Evolutionary conservation across 176 grass and related monocot species (phyloP).

Genomic region (Musa schizocarpa): DNA sequence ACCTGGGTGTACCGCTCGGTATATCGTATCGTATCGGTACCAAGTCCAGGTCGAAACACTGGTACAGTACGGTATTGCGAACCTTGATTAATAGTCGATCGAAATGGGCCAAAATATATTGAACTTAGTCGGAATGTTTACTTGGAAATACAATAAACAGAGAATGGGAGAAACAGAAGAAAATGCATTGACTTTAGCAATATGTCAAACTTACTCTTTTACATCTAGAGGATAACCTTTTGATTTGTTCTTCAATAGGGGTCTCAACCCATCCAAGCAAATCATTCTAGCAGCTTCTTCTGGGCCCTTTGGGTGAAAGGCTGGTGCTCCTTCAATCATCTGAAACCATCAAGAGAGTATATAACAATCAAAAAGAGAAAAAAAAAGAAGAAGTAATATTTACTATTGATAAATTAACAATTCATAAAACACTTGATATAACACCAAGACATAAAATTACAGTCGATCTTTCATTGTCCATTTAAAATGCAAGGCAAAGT

Average conservation of each 20-base stretch:
- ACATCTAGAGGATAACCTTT: constrained; percentile 62
- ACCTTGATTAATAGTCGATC: too few relatives aligned
- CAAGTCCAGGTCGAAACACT: too few relatives aligned
- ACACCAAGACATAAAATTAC: background rate
- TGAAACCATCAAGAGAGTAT: constrained; percentile 10
- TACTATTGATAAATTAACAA: background rate
- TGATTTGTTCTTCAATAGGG: constrained; percentile 63
- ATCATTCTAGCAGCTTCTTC: constrained; percentile 60
- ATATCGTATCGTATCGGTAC: too few relatives aligned
- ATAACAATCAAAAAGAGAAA: background rate
- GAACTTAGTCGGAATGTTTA: too few relatives aligned
- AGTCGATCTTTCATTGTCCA: too few relatives aligned
- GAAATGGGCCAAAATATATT: too few relatives aligned
- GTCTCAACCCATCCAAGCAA: constrained; percentile 67
- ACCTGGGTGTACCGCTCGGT: too few relatives aligned
- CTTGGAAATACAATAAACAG: too few relatives aligned
- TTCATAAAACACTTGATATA: background rate
- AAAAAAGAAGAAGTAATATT: background rate
- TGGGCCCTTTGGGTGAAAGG: constrained; percentile 49
- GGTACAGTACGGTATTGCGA: too few relatives aligned
- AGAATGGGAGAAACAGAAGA: background rate
- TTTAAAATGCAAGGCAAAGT: too few relatives aligned
- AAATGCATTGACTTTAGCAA: background rate
- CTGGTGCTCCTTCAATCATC: constrained; percentile 82
- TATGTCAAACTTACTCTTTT: constrained; percentile 56